Evolutionary conservation across 129 eudicot species (phyloP), one percentile per base, ranked within the genome.

Genomic region (Flaveria robusta): DNA sequence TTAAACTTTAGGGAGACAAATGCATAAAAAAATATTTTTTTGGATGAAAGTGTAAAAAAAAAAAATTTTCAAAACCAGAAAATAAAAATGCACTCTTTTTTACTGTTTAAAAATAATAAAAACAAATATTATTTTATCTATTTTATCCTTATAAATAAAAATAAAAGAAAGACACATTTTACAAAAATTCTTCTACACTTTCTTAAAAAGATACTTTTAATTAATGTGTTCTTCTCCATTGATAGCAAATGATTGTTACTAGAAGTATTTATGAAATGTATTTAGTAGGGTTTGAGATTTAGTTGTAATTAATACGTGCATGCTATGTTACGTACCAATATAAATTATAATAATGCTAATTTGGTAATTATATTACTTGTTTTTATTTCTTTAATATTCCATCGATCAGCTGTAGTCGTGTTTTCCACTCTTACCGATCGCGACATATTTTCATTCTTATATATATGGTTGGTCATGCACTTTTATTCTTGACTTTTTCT

Each of bases 241-340:
- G n/a, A 22, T 69, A 56, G 67, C 7, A 60, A 60, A 14, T 26
- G 41, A 26, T 24, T 2, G 43, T 59, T 24, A 59, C 20, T 24
- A 23, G 11, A 23, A 18, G 39, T 24, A 59, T 24, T 22, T 14
- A 58, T 58, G 37, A 23, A 59, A 59, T 26, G 39, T 24, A 60
- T 24, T 12, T 24, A 60, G 39, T 12, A 60, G 39, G 19, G 9
- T 12, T 34, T 11, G 66, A 60, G 39, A 60, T 60, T 60, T 24
- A 69, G 72, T 14, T 54, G 82, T 78, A 78, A 78, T 18, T 37
- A 45, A 47, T 69, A 62, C 20, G 68, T 79, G 80, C 84, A 74
- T 80, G 83, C 74, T 80, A 20, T 66, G 62, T 80, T 73, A 80
- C 79, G 79, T 80, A 80, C 74, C 69, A 11, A 34, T 19, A 42